These are phyloP conservation scores for Globisporangium nagaii DNA, from an alignment of 352 stramenopile genomes.

Conservation along the genomic window DNA sequence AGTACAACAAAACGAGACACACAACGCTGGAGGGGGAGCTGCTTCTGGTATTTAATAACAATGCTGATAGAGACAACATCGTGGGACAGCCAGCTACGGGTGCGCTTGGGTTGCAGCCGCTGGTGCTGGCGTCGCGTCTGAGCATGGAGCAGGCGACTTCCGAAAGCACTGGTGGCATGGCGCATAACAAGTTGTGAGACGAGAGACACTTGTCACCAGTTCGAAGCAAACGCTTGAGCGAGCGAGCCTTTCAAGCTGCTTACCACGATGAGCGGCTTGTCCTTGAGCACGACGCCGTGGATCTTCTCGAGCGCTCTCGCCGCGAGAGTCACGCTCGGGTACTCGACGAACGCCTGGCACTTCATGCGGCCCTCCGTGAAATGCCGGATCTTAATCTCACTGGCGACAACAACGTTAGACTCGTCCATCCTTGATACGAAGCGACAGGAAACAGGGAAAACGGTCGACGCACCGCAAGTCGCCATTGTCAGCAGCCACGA, in stretches of 20 bases:
- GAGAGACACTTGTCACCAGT: no score
- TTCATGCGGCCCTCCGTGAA: slow-evolving; percentile 83
- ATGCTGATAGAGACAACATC: slow-evolving; percentile 5
- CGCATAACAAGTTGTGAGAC: not conserved
- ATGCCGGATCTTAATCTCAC: slow-evolving; percentile 46
- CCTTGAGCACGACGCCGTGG: slow-evolving; percentile 69
- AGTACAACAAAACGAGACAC: not conserved
- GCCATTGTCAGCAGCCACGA: slow-evolving; percentile 20
- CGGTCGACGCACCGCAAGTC: slow-evolving; percentile 3
- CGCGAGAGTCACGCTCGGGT: slow-evolving; percentile 43
- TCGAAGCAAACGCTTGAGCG: no score
- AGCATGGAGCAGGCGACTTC: slow-evolving; percentile 1
- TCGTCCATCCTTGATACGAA: no score
- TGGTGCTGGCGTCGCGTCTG: not conserved
- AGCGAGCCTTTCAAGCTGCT: slow-evolving; percentile 5
- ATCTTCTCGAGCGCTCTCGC: slow-evolving; percentile 38
- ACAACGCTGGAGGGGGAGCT: not conserved
- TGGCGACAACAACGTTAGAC: slow-evolving; percentile 12
- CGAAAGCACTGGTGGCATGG: slow-evolving; percentile 19
- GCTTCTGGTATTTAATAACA: slow-evolving; percentile 12
- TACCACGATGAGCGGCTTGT: slow-evolving; percentile 82
- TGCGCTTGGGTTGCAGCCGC: not conserved
- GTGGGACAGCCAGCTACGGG: not conserved
- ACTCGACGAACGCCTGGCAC: slow-evolving; percentile 81
- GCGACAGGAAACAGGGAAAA: no score